Evolutionary conservation across 2,329 filamentous ascomycete species (phyloP).

Genomic region (Neopestalotiopsis rosae): DNA sequence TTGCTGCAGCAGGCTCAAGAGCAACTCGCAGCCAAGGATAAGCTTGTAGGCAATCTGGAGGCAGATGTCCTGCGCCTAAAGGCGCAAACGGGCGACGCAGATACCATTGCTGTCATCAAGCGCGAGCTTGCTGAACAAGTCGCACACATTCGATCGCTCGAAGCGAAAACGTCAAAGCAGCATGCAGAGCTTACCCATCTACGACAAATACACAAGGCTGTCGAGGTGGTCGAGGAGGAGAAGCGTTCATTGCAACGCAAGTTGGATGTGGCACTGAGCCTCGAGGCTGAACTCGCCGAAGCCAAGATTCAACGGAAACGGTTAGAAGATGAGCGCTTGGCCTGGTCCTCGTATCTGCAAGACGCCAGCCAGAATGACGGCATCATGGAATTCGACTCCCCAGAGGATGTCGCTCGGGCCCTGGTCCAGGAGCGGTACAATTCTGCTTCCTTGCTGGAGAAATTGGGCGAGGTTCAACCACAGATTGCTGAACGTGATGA

Average conservation of each 20-base stretch:
- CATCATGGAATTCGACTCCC: conserved; percentile 81
- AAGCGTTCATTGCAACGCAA: conserved; percentile 83
- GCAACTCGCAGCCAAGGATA: conserved; percentile 71
- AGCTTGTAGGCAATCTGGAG: conserved; percentile 75
- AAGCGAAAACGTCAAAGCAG: conserved; percentile 81
- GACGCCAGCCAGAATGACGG: conserved; percentile 65
- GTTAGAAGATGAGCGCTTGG: conserved; percentile 83
- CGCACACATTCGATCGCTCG: conserved; percentile 84
- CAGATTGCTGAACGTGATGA: conserved; percentile 80
- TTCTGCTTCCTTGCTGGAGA: conserved; percentile 79
- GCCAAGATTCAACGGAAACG: conserved; percentile 82
- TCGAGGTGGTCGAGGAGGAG: conserved; percentile 94
- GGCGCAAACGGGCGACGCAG: conserved; percentile 83
- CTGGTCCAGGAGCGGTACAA: conserved; percentile 83
- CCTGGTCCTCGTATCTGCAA: conserved; percentile 87
- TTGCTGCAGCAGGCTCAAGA: conserved; percentile 67
- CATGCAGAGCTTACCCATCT: conserved; percentile 79
- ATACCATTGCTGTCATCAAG: conserved; percentile 85
- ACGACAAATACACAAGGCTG: conserved; percentile 81
- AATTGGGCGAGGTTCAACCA: conserved; percentile 77
- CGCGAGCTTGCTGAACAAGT: conserved; percentile 91
- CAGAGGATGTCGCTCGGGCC: conserved; percentile 84
- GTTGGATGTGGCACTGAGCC: conserved; percentile 73
- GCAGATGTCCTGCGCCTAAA: conserved; percentile 84
- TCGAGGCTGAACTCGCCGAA: conserved; percentile 81